Evolutionary conservation across 2,329 filamentous ascomycete genomes (phyloP).

Genomic region (Zymoseptoria brevis): DNA sequence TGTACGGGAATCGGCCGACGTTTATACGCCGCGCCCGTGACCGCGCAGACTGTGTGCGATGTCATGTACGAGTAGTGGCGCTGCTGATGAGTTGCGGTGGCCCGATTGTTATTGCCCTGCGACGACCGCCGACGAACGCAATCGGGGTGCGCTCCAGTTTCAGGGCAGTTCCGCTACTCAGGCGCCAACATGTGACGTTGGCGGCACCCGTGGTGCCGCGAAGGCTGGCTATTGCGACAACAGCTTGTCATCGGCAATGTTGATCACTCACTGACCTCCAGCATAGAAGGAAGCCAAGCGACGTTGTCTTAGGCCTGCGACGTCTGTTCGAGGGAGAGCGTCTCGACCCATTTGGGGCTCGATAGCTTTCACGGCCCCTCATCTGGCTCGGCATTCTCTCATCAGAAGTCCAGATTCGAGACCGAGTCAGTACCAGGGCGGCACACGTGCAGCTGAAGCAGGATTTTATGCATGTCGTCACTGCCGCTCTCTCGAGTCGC

Average conservation of each 20-base stretch:
- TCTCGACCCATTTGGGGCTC: too few species aligned
- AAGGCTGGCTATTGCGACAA: neutral
- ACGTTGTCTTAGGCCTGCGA: neutral
- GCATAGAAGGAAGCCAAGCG: neutral
- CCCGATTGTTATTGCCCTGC: neutral
- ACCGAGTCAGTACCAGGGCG: neutral
- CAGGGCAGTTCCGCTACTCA: neutral
- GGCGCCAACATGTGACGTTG: neutral
- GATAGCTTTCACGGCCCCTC: neutral
- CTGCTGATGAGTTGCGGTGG: neutral
- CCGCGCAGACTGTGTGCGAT: neutral
- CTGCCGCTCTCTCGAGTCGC: neutral
- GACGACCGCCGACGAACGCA: neutral
- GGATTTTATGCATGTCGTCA: neutral
- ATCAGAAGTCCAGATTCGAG: neutral
- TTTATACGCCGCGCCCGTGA: neutral
- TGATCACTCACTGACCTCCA: neutral
- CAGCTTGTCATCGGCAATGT: neutral
- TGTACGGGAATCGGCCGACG: neutral
- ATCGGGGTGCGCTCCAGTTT: neutral
- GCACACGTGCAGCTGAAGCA: neutral
- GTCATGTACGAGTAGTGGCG: neutral
- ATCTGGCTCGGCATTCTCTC: neutral
- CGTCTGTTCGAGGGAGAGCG: too few species aligned
- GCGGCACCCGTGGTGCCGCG: neutral